phyloP scores from a whole-genome alignment of 2,329 filamentous ascomycete genomes.

The Colletotrichum gigasporum region DNA sequence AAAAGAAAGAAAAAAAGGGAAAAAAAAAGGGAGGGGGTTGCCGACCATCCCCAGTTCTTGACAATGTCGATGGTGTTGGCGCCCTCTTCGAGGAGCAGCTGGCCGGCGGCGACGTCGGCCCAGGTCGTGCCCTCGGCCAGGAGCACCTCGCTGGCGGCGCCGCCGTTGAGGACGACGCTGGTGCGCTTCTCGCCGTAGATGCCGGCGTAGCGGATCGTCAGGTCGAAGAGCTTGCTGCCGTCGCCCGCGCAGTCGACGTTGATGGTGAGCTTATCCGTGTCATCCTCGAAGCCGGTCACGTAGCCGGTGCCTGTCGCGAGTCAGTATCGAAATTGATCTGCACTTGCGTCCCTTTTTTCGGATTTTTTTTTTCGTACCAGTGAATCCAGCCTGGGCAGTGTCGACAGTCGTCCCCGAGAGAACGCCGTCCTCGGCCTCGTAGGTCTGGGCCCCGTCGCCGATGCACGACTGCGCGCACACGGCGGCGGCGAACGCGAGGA shows the following conservation, averaged over 20 bases:
- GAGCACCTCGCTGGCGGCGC: constrained; percentile 50
- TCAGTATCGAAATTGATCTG: not conserved
- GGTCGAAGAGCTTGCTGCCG: constrained; percentile 50
- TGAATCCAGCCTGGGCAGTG: constrained; percentile 49
- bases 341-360: too few species aligned
- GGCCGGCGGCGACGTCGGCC: constrained; percentile 50
- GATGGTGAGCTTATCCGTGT: constrained; percentile 54
- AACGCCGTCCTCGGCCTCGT: constrained; percentile 52
- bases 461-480: constrained; percentile 24
- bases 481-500: constrained; percentile 25
- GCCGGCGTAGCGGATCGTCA: constrained; percentile 53
- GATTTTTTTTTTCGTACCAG: constrained; percentile 42
- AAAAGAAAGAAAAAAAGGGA: too few species aligned
- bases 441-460: constrained; percentile 29
- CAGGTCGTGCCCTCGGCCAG: constrained; percentile 49
- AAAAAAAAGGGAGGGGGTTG: too few species aligned
- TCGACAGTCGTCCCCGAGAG: constrained; percentile 51
- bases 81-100: constrained; percentile 53
- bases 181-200: constrained; percentile 57
- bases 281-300: constrained; percentile 54
- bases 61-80: constrained; percentile 55
- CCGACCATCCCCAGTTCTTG: constrained; percentile 61
- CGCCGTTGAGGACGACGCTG: constrained; percentile 52
- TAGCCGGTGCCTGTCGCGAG: constrained; percentile 52
- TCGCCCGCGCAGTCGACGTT: constrained; percentile 43